phyloP scores from a whole-genome alignment of 2,329 filamentous ascomycete genomes.

The Microcyclospora pomicola region DNA sequence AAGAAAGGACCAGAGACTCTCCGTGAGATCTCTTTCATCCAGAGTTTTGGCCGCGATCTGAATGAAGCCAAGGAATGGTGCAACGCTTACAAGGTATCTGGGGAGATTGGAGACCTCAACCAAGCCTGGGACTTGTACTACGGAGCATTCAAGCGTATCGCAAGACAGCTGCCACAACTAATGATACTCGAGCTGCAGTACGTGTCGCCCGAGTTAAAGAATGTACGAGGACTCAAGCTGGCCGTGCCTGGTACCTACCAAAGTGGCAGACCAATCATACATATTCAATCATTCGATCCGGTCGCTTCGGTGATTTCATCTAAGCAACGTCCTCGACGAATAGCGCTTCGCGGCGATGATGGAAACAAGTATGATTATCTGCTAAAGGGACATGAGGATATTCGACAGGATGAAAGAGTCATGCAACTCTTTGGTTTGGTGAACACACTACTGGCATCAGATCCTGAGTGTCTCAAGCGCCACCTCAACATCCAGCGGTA shows the following conservation, averaged over 20 bases:
- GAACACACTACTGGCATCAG: conserved; percentile 86
- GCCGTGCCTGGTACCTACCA: conserved; percentile 93
- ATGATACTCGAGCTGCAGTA: conserved; percentile 90
- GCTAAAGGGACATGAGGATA: conserved; percentile 98
- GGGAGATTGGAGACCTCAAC: conserved; percentile 86
- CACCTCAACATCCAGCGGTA: conserved; percentile 94
- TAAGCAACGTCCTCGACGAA: conserved; percentile 86
- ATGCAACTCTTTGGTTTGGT: conserved; percentile 98
- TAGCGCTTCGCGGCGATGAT: conserved; percentile 79
- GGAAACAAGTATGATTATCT: conserved; percentile 76
- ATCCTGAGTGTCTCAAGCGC: conserved; percentile 92
- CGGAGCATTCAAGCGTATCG: conserved; percentile 92
- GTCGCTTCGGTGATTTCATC: conserved; percentile 88
- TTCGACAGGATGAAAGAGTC: conserved; percentile 94
- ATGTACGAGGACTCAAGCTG: conserved; percentile 72
- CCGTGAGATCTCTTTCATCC: conserved; percentile 90
- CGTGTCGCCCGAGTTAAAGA: conserved; percentile 85
- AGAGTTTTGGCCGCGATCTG: conserved; percentile 90
- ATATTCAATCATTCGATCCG: conserved; percentile 79
- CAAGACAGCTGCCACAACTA: conserved; percentile 80
- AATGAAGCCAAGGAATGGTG: conserved; percentile 95
- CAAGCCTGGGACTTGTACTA: conserved; percentile 99
- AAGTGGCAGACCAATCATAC: conserved; percentile 64
- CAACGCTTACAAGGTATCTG: conserved; percentile 74
- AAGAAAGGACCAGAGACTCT: conserved; percentile 85